Evolutionary conservation across 805 yeast species (phyloP), one percentile per base, ranked within the genome.

Genomic region (Candida sphagnicola): DNA sequence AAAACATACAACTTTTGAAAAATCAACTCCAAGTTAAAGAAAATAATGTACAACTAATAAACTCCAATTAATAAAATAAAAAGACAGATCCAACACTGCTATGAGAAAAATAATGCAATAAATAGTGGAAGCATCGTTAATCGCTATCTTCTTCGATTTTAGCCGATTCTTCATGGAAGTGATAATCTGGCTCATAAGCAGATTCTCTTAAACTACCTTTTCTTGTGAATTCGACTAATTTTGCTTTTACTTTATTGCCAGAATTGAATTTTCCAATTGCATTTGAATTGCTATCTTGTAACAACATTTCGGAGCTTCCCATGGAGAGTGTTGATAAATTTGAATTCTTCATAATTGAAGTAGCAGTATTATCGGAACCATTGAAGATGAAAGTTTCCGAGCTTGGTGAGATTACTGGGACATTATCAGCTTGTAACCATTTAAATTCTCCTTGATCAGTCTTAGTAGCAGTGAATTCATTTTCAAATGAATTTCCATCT

Each of bases 181-280:
- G 51, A 15, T 55, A 46, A 33, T 53, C 49, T 14, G 59, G 61
- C 30, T 58, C 62, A 34, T 63, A 59, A 1, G 70, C 59, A n/a
- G 67, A 59, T 38, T 68, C 68, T 40, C 64, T 53, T 42, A 68
- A 54, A 42, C 72, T 62, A 8, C 68, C 69, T 45, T 65, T 65
- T 45, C 75, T 56, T 4, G 74, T 70, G 43, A 73, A 72, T 34
- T 72, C 71, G 29, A 73, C 75, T 38, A 72, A 55, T 49, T 73
- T 72, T 10, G 74, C 74, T 32, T 57, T 57, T 26, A 18, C 13
- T 15, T 29, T 21, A 31, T 28, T 36, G n/a, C n/a, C n/a, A 28
- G n/a, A 18, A 26, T 24, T 34, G 12, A 8, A 6, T 8, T 16
- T 28, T 21, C 17, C 23, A 13, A 23, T 29, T 31, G 33, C 3